Evolutionary conservation across 2,329 filamentous ascomycete genomes (phyloP).

Genomic region (Monosporascus sp.): DNA sequence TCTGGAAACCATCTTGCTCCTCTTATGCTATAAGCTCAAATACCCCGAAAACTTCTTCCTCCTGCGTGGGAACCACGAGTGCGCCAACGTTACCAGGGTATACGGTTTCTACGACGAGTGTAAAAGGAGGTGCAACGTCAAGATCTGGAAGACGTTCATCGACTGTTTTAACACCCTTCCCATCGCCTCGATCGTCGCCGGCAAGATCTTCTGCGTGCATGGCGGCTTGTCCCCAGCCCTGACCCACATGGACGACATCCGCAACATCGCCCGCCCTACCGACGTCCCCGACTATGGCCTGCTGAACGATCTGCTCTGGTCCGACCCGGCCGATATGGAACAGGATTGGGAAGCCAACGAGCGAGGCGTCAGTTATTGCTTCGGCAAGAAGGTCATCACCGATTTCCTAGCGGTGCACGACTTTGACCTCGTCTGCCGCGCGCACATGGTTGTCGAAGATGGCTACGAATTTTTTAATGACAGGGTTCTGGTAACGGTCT

Average conservation of each 20-base stretch:
- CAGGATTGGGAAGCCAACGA: constrained; percentile 98
- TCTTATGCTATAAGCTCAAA: constrained; percentile 95
- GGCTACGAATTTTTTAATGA: constrained; percentile 99
- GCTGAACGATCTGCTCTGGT: constrained; percentile 93
- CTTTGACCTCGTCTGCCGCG: constrained; percentile 93
- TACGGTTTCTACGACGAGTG: constrained; percentile 99
- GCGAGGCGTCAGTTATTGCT: constrained; percentile 94
- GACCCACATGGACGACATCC: constrained; percentile 96
- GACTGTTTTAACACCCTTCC: constrained; percentile 95
- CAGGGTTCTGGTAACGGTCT: constrained; percentile 89
- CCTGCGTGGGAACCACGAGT: constrained; percentile 91
- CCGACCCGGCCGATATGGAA: constrained; percentile 96
- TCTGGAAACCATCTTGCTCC: constrained; percentile 84
- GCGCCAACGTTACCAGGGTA: constrained; percentile 89
- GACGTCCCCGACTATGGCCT: constrained; percentile 96
- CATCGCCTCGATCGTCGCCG: constrained; percentile 92
- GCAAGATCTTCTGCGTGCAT: constrained; percentile 97
- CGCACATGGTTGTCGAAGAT: constrained; percentile 99
- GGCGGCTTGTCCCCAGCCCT: constrained; percentile 89
- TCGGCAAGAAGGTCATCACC: constrained; percentile 96
- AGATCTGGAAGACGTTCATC: constrained; percentile 96
- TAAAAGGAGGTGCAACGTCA: constrained; percentile 92
- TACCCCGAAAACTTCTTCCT: constrained; percentile 98
- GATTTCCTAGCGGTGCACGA: constrained; percentile 93
- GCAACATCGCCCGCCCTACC: constrained; percentile 89